Conservation (phyloP, 1,284 basidiomycete species). For the Somion occarium region DNA sequence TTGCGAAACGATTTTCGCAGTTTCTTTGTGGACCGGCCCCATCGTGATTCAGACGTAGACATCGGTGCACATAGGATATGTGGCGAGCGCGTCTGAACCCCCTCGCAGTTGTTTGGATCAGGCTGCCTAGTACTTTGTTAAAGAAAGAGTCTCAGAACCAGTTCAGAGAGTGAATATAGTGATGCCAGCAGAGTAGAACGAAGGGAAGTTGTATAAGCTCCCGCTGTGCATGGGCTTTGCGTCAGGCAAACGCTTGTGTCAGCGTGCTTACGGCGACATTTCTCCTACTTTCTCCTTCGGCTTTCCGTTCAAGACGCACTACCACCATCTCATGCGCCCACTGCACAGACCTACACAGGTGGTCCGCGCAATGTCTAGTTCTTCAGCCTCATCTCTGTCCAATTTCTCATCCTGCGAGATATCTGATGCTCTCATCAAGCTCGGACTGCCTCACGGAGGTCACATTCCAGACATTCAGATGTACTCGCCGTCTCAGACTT, state of each 20-base stretch:
- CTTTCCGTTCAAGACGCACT: no score
- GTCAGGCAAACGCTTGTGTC: no score
- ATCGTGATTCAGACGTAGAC: slow-evolving; percentile 17
- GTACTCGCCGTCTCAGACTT: slow-evolving; percentile 38
- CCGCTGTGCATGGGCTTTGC: no score
- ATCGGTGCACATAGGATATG: slow-evolving; percentile 2
- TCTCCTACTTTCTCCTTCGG: no score
- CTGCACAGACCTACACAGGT: slow-evolving; percentile 8
- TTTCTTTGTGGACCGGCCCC: slow-evolving; percentile 20
- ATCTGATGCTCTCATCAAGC: slow-evolving; percentile 88
- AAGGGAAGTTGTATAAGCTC: no score
- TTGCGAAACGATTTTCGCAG: slow-evolving; percentile 30
- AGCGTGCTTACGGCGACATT: no score
- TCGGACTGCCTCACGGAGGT: slow-evolving; percentile 74
- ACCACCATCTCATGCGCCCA: neutral
- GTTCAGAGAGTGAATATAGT: no score
- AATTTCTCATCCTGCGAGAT: slow-evolving; percentile 76
- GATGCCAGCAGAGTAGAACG: no score
- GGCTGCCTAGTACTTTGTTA: no score
- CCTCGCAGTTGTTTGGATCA: no score
- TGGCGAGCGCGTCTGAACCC: no score
- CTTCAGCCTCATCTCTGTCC: slow-evolving; percentile 31
- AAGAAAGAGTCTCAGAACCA: no score
- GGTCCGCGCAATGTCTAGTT: slow-evolving; percentile 18
- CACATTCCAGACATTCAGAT: slow-evolving; percentile 77